Evolutionary conservation across 257 asterid species (phyloP).

Genomic region (Salvia rosmarinus): DNA sequence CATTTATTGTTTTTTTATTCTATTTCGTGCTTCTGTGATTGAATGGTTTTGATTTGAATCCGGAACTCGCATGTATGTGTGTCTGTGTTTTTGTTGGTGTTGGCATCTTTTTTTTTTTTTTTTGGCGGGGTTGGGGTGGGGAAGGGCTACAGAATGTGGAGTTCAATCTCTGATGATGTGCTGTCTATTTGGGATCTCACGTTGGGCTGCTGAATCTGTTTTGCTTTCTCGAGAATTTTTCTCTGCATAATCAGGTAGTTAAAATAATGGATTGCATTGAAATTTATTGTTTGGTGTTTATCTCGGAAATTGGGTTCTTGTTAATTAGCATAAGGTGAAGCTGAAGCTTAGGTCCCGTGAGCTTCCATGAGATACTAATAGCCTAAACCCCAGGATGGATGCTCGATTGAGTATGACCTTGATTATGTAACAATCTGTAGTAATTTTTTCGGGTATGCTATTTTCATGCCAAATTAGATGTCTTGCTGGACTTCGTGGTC

Average conservation of each 20-base stretch:
- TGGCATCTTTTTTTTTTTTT: too few species aligned
- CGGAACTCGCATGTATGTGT: constrained; percentile 2
- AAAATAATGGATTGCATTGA: not conserved
- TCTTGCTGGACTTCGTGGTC: not conserved
- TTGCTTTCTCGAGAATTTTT: constrained; percentile 10
- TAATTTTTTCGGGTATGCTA: constrained; percentile 3
- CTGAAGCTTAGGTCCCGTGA: not conserved
- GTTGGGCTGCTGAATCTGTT: constrained; percentile 24
- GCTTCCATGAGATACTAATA: constrained; percentile 6
- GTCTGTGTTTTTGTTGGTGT: not conserved
- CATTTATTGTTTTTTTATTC: not conserved
- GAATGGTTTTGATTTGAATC: constrained; percentile 23
- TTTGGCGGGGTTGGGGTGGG: not conserved
- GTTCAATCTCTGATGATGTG: constrained; percentile 25
- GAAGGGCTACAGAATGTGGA: constrained; percentile 2
- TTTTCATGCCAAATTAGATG: constrained; percentile 7
- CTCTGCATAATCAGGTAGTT: not conserved
- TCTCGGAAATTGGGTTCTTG: not conserved
- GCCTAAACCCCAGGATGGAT: not conserved
- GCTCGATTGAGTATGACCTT: constrained; percentile 14
- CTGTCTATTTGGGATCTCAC: constrained; percentile 30
- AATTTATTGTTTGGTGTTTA: constrained; percentile 10
- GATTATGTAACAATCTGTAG: not conserved
- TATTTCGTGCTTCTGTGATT: constrained; percentile 17
- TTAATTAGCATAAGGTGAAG: constrained; percentile 10